These are phyloP conservation scores for Penicillium digitatum DNA, from an alignment of 2,329 filamentous ascomycete species.

Conservation along the genomic window DNA sequence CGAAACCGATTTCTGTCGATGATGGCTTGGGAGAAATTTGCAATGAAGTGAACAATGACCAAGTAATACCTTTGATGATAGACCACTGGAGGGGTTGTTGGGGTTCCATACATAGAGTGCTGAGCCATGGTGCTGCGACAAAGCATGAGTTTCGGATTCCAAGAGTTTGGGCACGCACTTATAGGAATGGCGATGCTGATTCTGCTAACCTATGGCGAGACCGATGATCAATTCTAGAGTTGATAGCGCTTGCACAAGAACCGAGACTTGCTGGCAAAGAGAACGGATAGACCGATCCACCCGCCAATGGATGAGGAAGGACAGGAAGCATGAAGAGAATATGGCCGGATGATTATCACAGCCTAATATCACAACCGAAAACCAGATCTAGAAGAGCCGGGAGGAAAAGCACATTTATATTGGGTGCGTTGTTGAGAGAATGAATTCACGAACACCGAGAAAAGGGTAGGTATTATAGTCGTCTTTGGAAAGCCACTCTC, in stretches of 20 bases:
- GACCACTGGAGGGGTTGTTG: slow-evolving; percentile 29
- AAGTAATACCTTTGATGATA: slow-evolving; percentile 39
- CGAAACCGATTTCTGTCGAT: slow-evolving; percentile 9
- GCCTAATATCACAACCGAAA: slow-evolving; percentile 1
- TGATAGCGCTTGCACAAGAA: slow-evolving; percentile 29
- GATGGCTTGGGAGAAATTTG: slow-evolving; percentile 2
- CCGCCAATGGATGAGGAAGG: slow-evolving; percentile 27
- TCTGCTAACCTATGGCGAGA: slow-evolving; percentile 37
- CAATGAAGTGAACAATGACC: slow-evolving; percentile 10
- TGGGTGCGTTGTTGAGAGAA: background rate
- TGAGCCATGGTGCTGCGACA: slow-evolving; percentile 28
- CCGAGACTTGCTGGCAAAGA: slow-evolving; percentile 29
- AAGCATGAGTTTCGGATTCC: slow-evolving; percentile 24
- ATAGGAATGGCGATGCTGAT: slow-evolving; percentile 11
- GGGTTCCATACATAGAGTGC: slow-evolving; percentile 30
- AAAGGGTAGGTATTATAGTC: slow-evolving; percentile 5
- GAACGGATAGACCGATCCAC: slow-evolving; percentile 32
- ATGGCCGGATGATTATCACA: slow-evolving; percentile 1
- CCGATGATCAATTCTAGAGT: slow-evolving; percentile 32
- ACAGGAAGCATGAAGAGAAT: slow-evolving; percentile 33
- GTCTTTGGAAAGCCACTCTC: background rate
- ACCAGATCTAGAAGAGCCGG: background rate
- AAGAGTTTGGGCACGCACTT: background rate
- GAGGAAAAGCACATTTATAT: background rate
- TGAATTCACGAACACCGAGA: background rate